Conservation (phyloP, 257 asterid species). For the Plantago ovata region DNA sequence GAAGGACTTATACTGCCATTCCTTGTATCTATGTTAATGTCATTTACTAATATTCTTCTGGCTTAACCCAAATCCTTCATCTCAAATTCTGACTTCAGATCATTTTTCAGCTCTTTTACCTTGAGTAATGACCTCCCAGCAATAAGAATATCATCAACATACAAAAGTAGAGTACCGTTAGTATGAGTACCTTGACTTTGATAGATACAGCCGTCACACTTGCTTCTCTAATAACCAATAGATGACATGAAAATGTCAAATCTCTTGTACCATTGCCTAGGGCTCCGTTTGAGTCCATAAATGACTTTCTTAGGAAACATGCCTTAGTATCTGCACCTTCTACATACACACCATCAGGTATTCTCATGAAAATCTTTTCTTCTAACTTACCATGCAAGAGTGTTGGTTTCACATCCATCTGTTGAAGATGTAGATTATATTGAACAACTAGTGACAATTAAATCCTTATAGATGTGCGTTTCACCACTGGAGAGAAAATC, state of each 20-base stretch:
- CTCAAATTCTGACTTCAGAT: neutral
- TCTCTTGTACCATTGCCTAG: neutral
- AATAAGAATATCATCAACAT: neutral
- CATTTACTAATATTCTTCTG: neutral
- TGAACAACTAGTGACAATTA: neutral
- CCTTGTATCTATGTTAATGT: neutral
- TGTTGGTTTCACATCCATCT: neutral
- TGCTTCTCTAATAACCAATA: neutral
- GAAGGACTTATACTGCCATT: too few relatives aligned
- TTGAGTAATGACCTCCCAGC: neutral
- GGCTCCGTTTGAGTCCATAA: neutral
- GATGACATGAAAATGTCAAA: neutral
- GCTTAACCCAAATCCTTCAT: conserved; percentile 5
- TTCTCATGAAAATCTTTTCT: neutral
- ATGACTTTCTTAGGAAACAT: neutral
- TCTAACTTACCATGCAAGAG: neutral
- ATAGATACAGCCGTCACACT: neutral
- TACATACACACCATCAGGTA: neutral
- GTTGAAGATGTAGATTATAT: neutral
- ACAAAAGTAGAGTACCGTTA: neutral
- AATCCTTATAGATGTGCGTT: neutral
- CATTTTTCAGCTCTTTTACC: neutral
- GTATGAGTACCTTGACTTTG: too few relatives aligned
- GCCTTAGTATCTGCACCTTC: neutral
- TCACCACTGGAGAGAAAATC: neutral